Percentiles rank a stretch among this genome's conserved stretches.
These are phyloP conservation scores for Colletotrichum sp. DNA, from an alignment of 2,329 filamentous ascomycete species.

Conservation along the genomic window DNA sequence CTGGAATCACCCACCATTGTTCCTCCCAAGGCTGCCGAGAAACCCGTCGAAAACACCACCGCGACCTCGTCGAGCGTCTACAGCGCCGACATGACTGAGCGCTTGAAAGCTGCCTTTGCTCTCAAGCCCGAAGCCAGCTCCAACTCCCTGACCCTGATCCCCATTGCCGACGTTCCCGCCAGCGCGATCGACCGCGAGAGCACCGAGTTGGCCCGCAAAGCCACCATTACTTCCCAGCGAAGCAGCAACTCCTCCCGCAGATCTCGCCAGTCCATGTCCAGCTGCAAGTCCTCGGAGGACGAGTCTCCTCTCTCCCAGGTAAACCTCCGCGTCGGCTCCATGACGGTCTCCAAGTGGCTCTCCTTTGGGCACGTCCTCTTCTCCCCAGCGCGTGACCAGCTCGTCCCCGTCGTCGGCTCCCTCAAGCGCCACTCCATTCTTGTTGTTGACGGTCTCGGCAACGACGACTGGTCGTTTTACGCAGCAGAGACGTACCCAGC, in stretches of 20 bases:
- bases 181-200: slow-evolving; percentile 31
- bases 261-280: slow-evolving; percentile 46
- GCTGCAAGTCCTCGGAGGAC: slow-evolving; percentile 56
- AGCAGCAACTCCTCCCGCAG: slow-evolving; percentile 36
- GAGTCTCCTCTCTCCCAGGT: slow-evolving; percentile 72
- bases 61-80: slow-evolving; percentile 54
- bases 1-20: slow-evolving; percentile 55
- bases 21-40: background rate
- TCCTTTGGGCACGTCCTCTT: slow-evolving; percentile 85
- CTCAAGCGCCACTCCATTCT: slow-evolving; percentile 69
- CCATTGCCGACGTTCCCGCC: slow-evolving; percentile 41
- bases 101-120: slow-evolving; percentile 53
- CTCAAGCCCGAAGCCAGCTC: slow-evolving; percentile 40
- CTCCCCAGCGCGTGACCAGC: slow-evolving; percentile 77
- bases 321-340: slow-evolving; percentile 78
- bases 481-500: slow-evolving; percentile 80
- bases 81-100: slow-evolving; percentile 60
- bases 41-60: slow-evolving; percentile 19
- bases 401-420: slow-evolving; percentile 56
- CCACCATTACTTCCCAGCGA: slow-evolving; percentile 25
- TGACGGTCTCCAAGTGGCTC: slow-evolving; percentile 88
- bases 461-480: slow-evolving; percentile 88
- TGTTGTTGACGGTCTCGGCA: slow-evolving; percentile 84
- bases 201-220: slow-evolving; percentile 15
- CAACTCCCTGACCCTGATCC: slow-evolving; percentile 48